These are phyloP conservation scores for Ophiostoma sp. DNA, from an alignment of 2,329 filamentous ascomycete genomes.

Conservation along the genomic window DNA sequence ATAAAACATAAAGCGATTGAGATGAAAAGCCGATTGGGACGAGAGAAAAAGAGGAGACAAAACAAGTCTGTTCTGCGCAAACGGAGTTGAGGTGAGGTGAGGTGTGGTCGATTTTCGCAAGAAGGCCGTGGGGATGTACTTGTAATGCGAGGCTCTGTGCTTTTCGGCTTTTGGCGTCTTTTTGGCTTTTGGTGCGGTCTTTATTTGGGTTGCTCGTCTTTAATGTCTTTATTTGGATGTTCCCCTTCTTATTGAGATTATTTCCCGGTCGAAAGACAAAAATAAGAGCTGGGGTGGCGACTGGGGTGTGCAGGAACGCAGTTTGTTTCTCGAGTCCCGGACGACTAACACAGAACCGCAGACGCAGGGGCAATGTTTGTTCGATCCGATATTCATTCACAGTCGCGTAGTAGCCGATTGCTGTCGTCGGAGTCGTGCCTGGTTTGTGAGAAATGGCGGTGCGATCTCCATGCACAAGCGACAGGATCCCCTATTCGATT, in stretches of 20 bases:
- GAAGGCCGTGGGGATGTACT: not conserved
- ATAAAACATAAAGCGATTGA: not conserved
- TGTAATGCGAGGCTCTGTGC: slow-evolving; percentile 18
- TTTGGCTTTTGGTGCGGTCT: slow-evolving; percentile 8
- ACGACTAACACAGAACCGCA: slow-evolving; percentile 5
- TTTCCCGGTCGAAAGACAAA: not conserved
- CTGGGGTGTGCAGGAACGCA: slow-evolving; percentile 7
- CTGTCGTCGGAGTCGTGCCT: not conserved
- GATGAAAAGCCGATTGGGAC: not conserved
- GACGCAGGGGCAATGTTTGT: not conserved
- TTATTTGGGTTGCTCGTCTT: not conserved
- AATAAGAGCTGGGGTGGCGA: not conserved
- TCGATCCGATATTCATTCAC: not conserved
- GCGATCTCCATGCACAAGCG: slow-evolving; percentile 7
- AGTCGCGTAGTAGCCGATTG: not conserved
- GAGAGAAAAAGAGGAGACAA: not conserved
- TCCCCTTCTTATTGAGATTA: not conserved
- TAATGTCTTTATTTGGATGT: not conserved
- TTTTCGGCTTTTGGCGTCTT: slow-evolving; percentile 3
- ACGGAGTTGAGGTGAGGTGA: slow-evolving; percentile 11
- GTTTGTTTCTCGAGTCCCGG: slow-evolving; percentile 5
- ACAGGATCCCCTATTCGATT: not conserved
- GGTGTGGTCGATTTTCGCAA: not conserved
- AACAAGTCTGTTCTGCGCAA: slow-evolving; percentile 16
- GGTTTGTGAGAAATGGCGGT: not conserved